Conservation (phyloP, 768 basidiomycete species). For the Thelephora ganbajun region DNA sequence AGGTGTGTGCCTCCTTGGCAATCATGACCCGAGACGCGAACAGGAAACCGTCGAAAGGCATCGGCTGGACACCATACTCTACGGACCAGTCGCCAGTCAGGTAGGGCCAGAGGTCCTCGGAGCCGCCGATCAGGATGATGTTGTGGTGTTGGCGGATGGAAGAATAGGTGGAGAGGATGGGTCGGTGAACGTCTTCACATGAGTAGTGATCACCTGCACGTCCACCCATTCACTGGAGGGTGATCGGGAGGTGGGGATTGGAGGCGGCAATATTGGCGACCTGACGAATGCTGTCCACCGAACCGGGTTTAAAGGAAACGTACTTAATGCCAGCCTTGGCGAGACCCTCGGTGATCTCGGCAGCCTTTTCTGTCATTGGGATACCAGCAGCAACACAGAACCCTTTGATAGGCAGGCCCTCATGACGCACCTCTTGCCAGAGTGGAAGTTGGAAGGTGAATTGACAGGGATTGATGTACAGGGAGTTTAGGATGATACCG, state of each 20-base stretch:
- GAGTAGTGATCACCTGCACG: conserved; percentile 98
- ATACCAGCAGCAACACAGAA: conserved; percentile 98
- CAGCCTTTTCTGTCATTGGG: conserved; percentile 91
- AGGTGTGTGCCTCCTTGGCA: conserved; percentile 95
- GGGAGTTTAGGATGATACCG: conserved; percentile 85
- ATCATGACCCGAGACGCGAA: conserved; percentile 98
- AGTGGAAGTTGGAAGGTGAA: conserved; percentile 95
- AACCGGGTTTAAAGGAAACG: too few species aligned
- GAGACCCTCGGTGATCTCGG: conserved; percentile 85
- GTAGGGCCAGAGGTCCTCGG: conserved; percentile 94
- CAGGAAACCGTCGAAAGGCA: conserved; percentile 98
- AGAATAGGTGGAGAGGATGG: conserved; percentile 80
- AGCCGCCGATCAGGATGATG: conserved; percentile 82
- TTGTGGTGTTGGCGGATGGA: conserved; percentile 83
- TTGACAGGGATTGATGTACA: conserved; percentile 97
- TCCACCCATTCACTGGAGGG: conserved; percentile 98
- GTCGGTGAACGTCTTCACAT: conserved; percentile 97
- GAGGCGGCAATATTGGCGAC: conserved; percentile 91
- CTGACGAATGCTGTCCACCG: too few species aligned
- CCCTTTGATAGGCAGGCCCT: conserved; percentile 94
- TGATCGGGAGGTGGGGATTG: conserved; percentile 92
- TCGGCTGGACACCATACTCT: conserved; percentile 74
- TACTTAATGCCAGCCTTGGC: conserved; percentile 83
- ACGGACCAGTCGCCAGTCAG: conserved; percentile 93
- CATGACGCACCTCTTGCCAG: conserved; percentile 95